Conservation (phyloP, 257 asterid genomes). For the Solanum chaucha region DNA sequence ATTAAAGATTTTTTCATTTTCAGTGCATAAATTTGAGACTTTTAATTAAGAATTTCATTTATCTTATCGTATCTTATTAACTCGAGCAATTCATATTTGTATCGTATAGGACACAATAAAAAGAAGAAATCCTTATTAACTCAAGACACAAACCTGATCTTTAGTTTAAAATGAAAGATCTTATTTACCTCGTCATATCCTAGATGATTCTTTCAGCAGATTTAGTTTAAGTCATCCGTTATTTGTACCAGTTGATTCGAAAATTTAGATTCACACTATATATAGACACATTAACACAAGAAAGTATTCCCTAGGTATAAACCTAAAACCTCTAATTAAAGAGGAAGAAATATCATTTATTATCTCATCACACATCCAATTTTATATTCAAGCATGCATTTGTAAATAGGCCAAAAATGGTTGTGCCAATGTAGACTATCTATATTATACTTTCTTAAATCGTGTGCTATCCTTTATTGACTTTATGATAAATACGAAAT, state of each 20-base stretch:
- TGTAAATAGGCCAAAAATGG: not conserved
- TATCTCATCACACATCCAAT: not conserved
- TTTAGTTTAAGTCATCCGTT: not conserved
- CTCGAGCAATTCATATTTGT: not conserved
- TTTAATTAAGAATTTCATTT: not conserved
- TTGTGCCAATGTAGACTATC: not conserved
- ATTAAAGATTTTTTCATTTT: not conserved
- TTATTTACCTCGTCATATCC: not conserved
- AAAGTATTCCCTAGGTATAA: not conserved
- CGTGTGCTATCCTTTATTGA: fast-evolving
- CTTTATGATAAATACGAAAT: not conserved
- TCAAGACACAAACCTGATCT: not conserved
- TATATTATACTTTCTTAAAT: not conserved
- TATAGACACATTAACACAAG: not conserved
- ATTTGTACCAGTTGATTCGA: not conserved
- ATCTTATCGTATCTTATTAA: not conserved
- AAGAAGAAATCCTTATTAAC: not conserved
- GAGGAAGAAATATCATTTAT: not conserved
- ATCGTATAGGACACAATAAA: not conserved
- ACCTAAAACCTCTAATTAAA: not conserved
- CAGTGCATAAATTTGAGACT: not conserved
- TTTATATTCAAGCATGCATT: not conserved
- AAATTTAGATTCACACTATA: not conserved
- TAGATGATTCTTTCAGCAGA: not conserved
- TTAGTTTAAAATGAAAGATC: not conserved